Base-by-base conservation (phyloP, 2,329 filamentous ascomycete genomes). In the Drechslerella stenobrocha region DNA sequence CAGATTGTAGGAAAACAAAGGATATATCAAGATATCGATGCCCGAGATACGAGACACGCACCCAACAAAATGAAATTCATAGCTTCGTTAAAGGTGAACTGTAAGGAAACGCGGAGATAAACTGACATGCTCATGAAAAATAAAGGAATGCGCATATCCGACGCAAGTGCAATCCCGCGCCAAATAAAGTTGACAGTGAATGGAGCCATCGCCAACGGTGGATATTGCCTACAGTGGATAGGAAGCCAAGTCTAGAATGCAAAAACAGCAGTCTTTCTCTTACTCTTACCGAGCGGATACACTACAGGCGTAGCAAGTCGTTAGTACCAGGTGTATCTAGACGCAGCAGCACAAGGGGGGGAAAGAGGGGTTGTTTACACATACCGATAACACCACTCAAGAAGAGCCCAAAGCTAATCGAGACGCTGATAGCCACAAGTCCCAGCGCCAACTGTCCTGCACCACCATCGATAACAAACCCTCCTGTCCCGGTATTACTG, bases 321-420 rank as follows among this genome's bases (percentile, higher is more conserved):
- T 65, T 52, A 52, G 60, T 11, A 34, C 26, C 7, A 18, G 40
- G 32, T 2, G 20, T 15, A n/a, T 7, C 3, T 9, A 35, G 18
- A 30, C 9, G 2, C 15, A 32, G 20, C 7, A n/a, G 34, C 6
- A 13, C 7, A n/a, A 37, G n/a, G 4, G 15, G n/a, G 8, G 15
- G 13, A 37, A n/a, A n/a, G n/a, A 37, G 15, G 4, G n/a, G n/a
- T 4, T 8, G 34, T 4, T 4, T 37, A 37, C 3, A 34, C 63
- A 37, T 52, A 67, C 63, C 63, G 28, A 67, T 63, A n/a, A 69
- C 64, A 15, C 51, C 58, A 32, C 64, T 69, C 35, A 63, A 52
- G 44, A 69, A 69, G n/a, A 69, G 28, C 20, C 64, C 64, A 50
- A 69, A 69, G 52, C 64, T 69, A 37, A 69, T 69, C 24, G 57